These are phyloP conservation scores for Talinum fruticosum DNA, from an alignment of 148 eudicot genomes.

Conservation along the genomic window DNA sequence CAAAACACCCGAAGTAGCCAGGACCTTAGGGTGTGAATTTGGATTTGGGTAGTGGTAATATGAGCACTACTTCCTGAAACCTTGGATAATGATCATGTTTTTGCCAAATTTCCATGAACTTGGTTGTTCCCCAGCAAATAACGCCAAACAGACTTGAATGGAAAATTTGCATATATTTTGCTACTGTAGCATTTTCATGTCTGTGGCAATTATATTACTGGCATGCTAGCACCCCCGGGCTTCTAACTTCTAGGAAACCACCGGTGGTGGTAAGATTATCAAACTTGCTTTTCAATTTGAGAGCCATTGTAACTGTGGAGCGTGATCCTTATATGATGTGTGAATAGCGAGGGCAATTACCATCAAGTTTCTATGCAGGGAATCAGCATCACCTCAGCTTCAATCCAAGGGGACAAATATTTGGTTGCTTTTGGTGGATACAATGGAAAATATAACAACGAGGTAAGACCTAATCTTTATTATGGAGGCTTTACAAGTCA, in stretches of 20 bases:
- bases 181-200: not conserved
- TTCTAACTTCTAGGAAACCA: not conserved
- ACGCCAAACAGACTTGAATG: no score
- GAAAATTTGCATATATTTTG: not conserved
- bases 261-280: not conserved
- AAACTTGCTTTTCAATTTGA: not conserved
- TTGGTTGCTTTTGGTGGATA: constrained; percentile 96
- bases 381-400: constrained; percentile 60
- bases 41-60: not conserved
- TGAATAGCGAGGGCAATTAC: not conserved
- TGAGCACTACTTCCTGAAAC: not conserved
- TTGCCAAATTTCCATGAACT: not conserved
- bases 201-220: not conserved
- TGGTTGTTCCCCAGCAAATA: no score
- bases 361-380: constrained; percentile 50
- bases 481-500: not conserved
- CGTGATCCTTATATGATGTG: not conserved
- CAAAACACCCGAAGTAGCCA: no score
- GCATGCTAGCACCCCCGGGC: no score
- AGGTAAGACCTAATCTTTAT: constrained; percentile 45
- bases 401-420: constrained; percentile 52
- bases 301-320: not conserved
- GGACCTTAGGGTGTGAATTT: no score
- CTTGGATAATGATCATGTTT: not conserved
- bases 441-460: constrained; percentile 87